These are phyloP conservation scores for Botrytis hyacinthi DNA, from an alignment of 2,329 filamentous ascomycete genomes.

Conservation along the genomic window DNA sequence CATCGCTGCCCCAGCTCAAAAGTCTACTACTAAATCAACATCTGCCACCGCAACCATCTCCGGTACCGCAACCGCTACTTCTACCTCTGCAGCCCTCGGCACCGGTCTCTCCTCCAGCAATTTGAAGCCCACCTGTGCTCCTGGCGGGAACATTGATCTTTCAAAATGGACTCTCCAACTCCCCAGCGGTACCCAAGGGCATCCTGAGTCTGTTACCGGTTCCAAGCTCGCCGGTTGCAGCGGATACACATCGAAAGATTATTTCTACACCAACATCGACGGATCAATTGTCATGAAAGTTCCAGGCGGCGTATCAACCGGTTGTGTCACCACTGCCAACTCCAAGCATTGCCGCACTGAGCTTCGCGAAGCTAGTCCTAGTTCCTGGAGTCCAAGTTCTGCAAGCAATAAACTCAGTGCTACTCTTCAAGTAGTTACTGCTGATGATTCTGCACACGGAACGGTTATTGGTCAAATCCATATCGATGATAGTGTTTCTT, in stretches of 20 bases:
- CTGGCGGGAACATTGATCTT: constrained; percentile 41
- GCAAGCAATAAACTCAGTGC: constrained; percentile 40
- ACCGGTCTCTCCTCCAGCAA: not conserved
- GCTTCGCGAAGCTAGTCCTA: constrained; percentile 41
- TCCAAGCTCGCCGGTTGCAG: constrained; percentile 40
- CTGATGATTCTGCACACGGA: constrained; percentile 40
- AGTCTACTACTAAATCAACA: not conserved
- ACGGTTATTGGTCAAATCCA: constrained; percentile 45
- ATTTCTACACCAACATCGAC: constrained; percentile 41
- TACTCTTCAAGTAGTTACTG: constrained; percentile 35
- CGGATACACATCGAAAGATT: constrained; percentile 39
- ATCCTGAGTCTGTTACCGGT: constrained; percentile 37
- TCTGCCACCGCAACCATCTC: not conserved
- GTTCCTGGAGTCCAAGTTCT: constrained; percentile 39
- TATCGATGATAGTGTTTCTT: constrained; percentile 40
- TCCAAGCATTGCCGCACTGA: constrained; percentile 46
- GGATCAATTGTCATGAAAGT: constrained; percentile 44
- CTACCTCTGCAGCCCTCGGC: not conserved
- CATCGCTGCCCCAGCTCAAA: constrained; percentile 7
- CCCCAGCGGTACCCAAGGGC: constrained; percentile 38
- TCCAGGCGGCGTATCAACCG: constrained; percentile 38
- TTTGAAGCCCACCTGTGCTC: constrained; percentile 23
- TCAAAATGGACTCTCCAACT: constrained; percentile 42
- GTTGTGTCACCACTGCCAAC: constrained; percentile 43
- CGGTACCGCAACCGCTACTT: not conserved